Evolutionary conservation across 2,329 filamentous ascomycete species (phyloP).

Genomic region (Blastomyces gilchristii): DNA sequence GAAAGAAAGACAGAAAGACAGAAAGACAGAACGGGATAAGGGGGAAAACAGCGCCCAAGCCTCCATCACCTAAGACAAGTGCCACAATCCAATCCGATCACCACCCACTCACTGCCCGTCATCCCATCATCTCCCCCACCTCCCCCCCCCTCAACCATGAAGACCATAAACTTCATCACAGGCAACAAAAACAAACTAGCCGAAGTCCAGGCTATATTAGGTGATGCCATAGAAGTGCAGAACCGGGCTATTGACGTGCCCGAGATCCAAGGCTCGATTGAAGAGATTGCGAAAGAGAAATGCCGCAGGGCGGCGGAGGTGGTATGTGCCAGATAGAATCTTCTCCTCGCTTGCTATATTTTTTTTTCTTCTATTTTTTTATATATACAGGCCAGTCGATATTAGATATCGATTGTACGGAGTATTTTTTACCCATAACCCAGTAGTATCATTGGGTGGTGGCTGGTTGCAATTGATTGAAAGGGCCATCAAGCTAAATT

Average conservation of each 20-base stretch:
- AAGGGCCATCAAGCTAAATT: constrained; percentile 1
- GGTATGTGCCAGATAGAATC: constrained; percentile 41
- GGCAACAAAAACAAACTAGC: constrained; percentile 89
- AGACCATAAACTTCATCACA: constrained; percentile 79
- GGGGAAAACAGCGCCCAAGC: too few species aligned
- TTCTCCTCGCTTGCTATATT: too few species aligned
- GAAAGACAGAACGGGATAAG: too few species aligned
- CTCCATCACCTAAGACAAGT: too few species aligned
- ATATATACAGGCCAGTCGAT: too few species aligned
- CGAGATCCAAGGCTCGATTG: constrained; percentile 85
- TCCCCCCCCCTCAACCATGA: constrained; percentile 23
- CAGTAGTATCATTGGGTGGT: neutral
- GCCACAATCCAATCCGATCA: too few species aligned
- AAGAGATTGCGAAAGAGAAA: constrained; percentile 85
- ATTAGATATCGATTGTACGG: neutral
- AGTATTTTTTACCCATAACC: neutral
- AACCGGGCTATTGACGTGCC: constrained; percentile 69
- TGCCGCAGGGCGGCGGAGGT: constrained; percentile 68
- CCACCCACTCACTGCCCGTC: too few species aligned
- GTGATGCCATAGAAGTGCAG: constrained; percentile 58
- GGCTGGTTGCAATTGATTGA: too few species aligned
- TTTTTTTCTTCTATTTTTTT: neutral
- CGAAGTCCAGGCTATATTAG: constrained; percentile 82
- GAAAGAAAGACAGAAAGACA: neutral
- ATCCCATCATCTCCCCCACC: neutral